Conservation (phyloP, 2,329 filamentous ascomycete species). For the Colletotrichum siamense region DNA sequence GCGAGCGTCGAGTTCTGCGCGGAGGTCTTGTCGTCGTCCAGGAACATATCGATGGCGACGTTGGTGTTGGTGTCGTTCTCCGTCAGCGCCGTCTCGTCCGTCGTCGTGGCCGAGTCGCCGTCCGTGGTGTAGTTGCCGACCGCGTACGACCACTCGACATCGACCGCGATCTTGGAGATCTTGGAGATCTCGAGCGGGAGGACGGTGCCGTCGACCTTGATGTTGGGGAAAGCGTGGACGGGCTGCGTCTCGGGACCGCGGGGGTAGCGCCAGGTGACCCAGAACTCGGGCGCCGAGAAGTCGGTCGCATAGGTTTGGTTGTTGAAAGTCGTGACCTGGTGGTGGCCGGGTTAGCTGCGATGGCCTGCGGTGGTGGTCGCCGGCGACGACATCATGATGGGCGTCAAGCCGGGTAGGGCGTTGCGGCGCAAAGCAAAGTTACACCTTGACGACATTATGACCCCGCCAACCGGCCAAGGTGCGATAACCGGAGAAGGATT, state of each 20-base stretch:
- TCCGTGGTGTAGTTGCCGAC: slow-evolving; percentile 43
- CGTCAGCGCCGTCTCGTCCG: slow-evolving; percentile 37
- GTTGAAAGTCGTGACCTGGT: slow-evolving; percentile 52
- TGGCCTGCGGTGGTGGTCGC: background rate
- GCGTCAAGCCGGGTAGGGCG: background rate
- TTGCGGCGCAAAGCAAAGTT: background rate
- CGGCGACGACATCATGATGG: background rate
- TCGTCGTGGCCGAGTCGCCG: slow-evolving; percentile 27
- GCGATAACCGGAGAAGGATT: background rate
- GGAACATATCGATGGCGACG: slow-evolving; percentile 65
- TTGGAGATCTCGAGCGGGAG: slow-evolving; percentile 47
- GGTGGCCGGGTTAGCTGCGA: background rate
- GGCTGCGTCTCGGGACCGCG: slow-evolving; percentile 44
- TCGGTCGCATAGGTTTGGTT: slow-evolving; percentile 55
- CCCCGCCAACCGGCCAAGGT: slow-evolving; percentile 1
- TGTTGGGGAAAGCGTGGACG: slow-evolving; percentile 62
- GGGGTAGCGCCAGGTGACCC: slow-evolving; percentile 58
- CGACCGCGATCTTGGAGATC: slow-evolving; percentile 46
- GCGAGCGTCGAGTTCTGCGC: slow-evolving; percentile 47
- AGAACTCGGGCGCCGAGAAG: slow-evolving; percentile 52
- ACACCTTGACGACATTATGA: background rate
- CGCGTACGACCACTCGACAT: slow-evolving; percentile 57
- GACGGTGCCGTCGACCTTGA: slow-evolving; percentile 47
- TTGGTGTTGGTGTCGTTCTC: slow-evolving; percentile 53
- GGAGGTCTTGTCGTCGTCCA: slow-evolving; percentile 48